Evolutionary conservation across 495 filamentous ascomycete species (phyloP), one percentile per base, ranked within the genome.

Genomic region (Aspergillus affinis): DNA sequence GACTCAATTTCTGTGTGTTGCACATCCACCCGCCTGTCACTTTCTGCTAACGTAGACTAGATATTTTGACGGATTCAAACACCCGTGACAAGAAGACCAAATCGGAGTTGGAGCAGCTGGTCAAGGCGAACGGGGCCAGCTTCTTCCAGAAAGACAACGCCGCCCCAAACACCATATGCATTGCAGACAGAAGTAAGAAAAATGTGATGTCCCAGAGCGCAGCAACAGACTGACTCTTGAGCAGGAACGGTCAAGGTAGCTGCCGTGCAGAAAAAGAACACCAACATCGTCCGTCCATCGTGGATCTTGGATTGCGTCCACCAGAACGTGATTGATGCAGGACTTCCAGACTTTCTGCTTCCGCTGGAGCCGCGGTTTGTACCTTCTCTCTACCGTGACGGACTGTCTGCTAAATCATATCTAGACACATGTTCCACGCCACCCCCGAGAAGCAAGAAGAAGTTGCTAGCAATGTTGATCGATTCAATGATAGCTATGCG

Each of bases 41-140:
- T 51, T 17, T 18, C 36, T 57, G 20, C 64, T 76, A 41, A 73
- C 60, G 12, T 51, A 9, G 10, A 45, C 9, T 55, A 84, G 81
- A 81, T 67, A 70, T 90, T 47, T 81, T 89, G 77, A 88, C 85
- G 5, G 87, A 89, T 45, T 79, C 81, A 6, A 65, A 69, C 13
- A 64, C 72, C 13, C 84, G 85, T 8, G 66, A 75, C 17, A 93
- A 91, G 75, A 89, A 84, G 66, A 78, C 82, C 17, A 98, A 97
- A 68, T 78, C 82, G 0, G 86, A 93, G 52, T 73, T 98, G n/a
- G 93, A 98, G 69, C 81, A 86, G 47, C 77, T 98, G 1, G 83
- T 97, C 65, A 98, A 97, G 71, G 80, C 85, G 20, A 85, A 98
- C 57, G 95, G 94, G 21, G 94, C 92, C n/a, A 85, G 78, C 44